Base-by-base conservation (phyloP, 1,284 basidiomycete species). In the Golubevia sp. region DNA sequence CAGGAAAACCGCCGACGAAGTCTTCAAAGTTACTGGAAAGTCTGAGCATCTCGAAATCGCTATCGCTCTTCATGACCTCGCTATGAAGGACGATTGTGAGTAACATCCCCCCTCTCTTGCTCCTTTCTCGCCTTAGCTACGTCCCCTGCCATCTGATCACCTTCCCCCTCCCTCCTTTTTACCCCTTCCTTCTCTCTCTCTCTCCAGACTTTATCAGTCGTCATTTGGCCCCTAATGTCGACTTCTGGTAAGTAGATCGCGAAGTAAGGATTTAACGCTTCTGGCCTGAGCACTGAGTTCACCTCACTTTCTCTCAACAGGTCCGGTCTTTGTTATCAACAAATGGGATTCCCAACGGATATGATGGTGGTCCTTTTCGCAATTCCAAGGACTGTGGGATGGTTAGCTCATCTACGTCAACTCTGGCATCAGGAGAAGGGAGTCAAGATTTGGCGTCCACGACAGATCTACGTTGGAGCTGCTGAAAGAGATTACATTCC, bases 361-460 rank as follows among this genome's bases (percentile, higher is more conserved):
- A 93, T 92, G 84, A 94, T 93, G 89, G 92, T 92, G 0, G 92
- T 94, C 34, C 85, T 94, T 49, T 94, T 94, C 76, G 92, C 90
- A 20, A 92, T 94, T 2, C 93, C 92, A 2, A 89, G 92, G 20
- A 91, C 94, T 2, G 92, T 92, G 23, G 92, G 92, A 8, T 93
- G 92, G 92, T 86, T 93, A 8, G 92, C 92, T 0, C 92, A 93
- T 82, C 93, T 92, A 91, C 86, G 91, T 64, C 90, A 92, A 88
- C 92, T 93, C 91, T 93, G 93, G 92, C 85, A 94, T 59, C 90
- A 91, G 76, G 87, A 90, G 38, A 91, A 90, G 20, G 91, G 91
- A 56, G 92, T 94, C 64, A 94, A 93, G 85, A 94, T 94, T 71
- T 94, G 92, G 92, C 87, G 92, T 50, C 92, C 92, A 49, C 87